Conservation (phyloP, 805 yeast genomes). For the Barnettozyma sp. region DNA sequence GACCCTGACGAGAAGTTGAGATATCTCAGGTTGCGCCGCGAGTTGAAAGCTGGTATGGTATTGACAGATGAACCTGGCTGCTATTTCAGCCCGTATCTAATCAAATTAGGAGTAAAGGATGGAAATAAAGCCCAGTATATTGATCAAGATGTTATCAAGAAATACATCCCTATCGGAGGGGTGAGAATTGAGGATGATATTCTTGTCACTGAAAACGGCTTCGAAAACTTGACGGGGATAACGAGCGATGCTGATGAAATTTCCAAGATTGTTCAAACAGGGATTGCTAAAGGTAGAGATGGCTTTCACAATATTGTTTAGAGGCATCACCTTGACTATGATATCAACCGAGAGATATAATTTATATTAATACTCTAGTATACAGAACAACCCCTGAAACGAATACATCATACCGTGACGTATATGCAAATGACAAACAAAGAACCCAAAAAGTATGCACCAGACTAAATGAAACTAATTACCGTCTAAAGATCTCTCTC, state of each 20-base stretch:
- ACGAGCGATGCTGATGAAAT: conserved; percentile 85
- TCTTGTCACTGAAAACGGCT: conserved; percentile 67
- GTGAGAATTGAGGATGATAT: conserved; percentile 95
- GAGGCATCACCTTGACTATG: neutral
- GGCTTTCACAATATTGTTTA: conserved; percentile 47
- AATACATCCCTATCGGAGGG: conserved; percentile 90
- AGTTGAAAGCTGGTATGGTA: conserved; percentile 68
- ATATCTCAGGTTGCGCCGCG: conserved; percentile 76
- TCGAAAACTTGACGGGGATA: conserved; percentile 72
- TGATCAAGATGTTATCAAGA: conserved; percentile 56
- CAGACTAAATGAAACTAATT: too few species aligned
- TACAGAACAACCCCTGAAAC: too few species aligned
- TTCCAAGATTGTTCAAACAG: conserved; percentile 64
- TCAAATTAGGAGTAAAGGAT: conserved; percentile 54
- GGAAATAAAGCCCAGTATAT: conserved; percentile 35
- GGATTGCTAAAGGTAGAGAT: conserved; percentile 51
- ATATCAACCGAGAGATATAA: too few species aligned
- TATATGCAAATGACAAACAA: too few species aligned
- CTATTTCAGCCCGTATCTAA: conserved; percentile 78
- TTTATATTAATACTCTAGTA: too few species aligned
- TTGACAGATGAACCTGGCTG: conserved; percentile 94
- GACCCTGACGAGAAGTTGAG: conserved; percentile 73
- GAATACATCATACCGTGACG: neutral
- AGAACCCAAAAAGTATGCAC: too few species aligned
- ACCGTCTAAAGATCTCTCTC: conserved; percentile 22